Evolutionary conservation across 2,329 filamentous ascomycete genomes (phyloP).

Genomic region (Sporothrix luriei): DNA sequence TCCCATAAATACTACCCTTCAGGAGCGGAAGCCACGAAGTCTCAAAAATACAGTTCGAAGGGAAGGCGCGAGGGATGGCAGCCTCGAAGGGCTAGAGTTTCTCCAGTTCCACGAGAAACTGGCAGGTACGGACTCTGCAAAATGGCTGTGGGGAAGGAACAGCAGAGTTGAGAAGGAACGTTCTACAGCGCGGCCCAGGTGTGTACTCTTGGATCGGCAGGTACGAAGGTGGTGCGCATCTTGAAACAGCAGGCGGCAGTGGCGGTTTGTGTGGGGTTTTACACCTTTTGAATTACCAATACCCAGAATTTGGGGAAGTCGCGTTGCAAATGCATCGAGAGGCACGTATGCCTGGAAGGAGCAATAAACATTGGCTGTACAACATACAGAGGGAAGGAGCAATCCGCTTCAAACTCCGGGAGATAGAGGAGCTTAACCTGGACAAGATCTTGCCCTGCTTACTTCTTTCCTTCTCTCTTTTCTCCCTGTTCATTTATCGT

Average conservation of each 20-base stretch:
- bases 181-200: neutral
- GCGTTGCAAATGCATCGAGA: neutral
- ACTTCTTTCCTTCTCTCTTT: neutral
- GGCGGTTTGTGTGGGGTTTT: conserved; percentile 5
- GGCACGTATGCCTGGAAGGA: neutral
- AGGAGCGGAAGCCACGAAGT: neutral
- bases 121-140: neutral
- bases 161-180: conserved; percentile 13
- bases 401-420: conserved; percentile 10
- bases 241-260: neutral
- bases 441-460: neutral
- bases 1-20: neutral
- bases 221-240: conserved; percentile 9
- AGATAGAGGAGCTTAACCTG: neutral
- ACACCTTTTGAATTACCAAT: neutral
- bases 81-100: conserved; percentile 9
- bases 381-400: conserved; percentile 14
- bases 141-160: neutral
- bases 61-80: neutral
- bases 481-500: neutral
- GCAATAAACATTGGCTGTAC: neutral
- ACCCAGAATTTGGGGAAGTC: neutral
- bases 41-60: neutral
- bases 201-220: conserved; percentile 8
- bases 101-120: conserved; percentile 14